phyloP scores from a whole-genome alignment of 2,329 filamentous ascomycete genomes.

The Ophiobolus disseminans region DNA sequence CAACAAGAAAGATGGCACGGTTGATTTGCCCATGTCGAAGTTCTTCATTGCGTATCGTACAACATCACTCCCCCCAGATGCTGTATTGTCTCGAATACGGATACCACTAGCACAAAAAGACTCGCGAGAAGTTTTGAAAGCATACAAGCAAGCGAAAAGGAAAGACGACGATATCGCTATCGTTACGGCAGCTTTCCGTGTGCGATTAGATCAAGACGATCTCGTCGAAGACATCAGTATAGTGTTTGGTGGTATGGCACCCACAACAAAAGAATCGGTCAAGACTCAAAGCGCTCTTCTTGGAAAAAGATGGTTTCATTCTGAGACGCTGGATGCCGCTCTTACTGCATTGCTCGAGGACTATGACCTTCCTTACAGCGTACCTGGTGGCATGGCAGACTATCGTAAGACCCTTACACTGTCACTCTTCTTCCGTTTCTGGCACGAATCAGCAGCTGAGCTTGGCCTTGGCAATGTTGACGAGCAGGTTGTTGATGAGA shows the following conservation, averaged over 20 bases:
- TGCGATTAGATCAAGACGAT: slow-evolving; percentile 72
- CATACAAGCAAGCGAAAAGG: slow-evolving; percentile 94
- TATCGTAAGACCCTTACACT: slow-evolving; percentile 89
- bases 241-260: slow-evolving; percentile 93
- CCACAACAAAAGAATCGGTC: slow-evolving; percentile 82
- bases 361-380: slow-evolving; percentile 84
- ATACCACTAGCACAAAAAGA: slow-evolving; percentile 72
- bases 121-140: slow-evolving; percentile 79
- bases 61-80: slow-evolving; percentile 79
- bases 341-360: slow-evolving; percentile 84
- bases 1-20: slow-evolving; percentile 65
- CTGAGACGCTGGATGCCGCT: slow-evolving; percentile 80
- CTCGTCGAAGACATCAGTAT: slow-evolving; percentile 76
- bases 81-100: slow-evolving; percentile 80
- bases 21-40: slow-evolving; percentile 73
- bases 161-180: slow-evolving; percentile 99
- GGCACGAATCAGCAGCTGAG: slow-evolving; percentile 79
- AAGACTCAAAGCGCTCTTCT: slow-evolving; percentile 73
- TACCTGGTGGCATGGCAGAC: slow-evolving; percentile 95
- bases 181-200: slow-evolving; percentile 82
- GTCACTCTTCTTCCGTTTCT: slow-evolving; percentile 97
- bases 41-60: slow-evolving; percentile 92
- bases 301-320: slow-evolving; percentile 79
- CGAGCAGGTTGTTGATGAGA: slow-evolving; percentile 76
- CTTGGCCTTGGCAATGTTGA: slow-evolving; percentile 66